Evolutionary conservation across 1,139 yeast species (phyloP).

Genomic region (Kodamaea plutei): DNA sequence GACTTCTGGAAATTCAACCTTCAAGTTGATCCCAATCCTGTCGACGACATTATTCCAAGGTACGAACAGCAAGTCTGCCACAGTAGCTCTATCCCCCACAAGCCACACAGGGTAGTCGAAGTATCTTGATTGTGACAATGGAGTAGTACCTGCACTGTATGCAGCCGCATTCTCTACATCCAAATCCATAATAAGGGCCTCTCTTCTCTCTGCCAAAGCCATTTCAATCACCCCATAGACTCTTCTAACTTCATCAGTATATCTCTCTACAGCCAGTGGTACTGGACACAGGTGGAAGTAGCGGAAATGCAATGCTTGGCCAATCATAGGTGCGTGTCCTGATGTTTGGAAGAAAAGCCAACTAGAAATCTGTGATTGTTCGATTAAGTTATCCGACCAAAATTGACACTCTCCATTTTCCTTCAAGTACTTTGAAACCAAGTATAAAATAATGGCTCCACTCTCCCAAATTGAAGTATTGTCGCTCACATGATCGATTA

Average conservation of each 20-base stretch:
- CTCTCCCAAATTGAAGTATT: conserved; percentile 90
- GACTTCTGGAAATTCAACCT: conserved; percentile 89
- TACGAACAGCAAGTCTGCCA: conserved; percentile 88
- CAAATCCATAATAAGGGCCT: conserved; percentile 83
- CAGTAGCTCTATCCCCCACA: conserved; percentile 85
- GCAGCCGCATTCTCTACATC: conserved; percentile 89
- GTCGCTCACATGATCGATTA: conserved; percentile 80
- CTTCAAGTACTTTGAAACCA: conserved; percentile 62
- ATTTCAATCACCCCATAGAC: conserved; percentile 93
- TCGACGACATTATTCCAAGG: conserved; percentile 98
- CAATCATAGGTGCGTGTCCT: conserved; percentile 97
- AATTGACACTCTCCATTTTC: conserved; percentile 72
- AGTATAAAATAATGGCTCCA: conserved; percentile 81
- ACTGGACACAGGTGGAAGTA: conserved; percentile 86
- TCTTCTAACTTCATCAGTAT: conserved; percentile 88
- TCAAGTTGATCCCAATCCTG: conserved; percentile 82
- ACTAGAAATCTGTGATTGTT: conserved; percentile 80
- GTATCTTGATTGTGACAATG: conserved; percentile 78
- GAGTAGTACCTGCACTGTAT: conserved; percentile 85
- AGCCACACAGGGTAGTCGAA: conserved; percentile 95
- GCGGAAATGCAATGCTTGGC: conserved; percentile 91
- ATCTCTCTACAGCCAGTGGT: conserved; percentile 85
- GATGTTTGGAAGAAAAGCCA: conserved; percentile 96
- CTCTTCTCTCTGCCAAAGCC: conserved; percentile 92
- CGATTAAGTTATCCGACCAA: conserved; percentile 77